Evolutionary conservation across 371 early-diverging fungal species (phyloP), one percentile per base, ranked within the genome.

Genomic region (Nosema muscidifuracis): DNA sequence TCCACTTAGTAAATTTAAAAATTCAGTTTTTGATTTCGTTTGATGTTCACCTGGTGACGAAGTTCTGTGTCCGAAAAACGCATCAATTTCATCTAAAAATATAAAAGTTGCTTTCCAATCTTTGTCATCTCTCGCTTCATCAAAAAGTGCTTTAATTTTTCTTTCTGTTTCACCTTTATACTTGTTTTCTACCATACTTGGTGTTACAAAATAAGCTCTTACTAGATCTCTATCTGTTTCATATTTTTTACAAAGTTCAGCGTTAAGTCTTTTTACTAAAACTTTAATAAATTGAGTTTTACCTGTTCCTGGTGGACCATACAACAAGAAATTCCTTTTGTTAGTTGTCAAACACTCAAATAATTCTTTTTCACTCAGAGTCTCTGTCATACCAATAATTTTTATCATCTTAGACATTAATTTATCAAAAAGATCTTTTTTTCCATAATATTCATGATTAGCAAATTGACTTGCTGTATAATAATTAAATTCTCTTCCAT

Each of bases 241-340:
- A 20, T 12, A 10, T 20, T 47, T 47, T 6, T 47, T n/a, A n/a
- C n/a, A 10, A n/a, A 47, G n/a, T 6, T 47, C 74, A 12, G 71
- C 33, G 22, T 77, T 74, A 26, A 73, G 18, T 30, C 60, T 22
- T 53, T 70, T 60, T 36, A 63, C 57, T 0, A 80, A 10, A 58
- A 72, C 73, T 34, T 74, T 57, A 22, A 67, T 74, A 71, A 77
- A 77, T 20, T 71, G 61, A 6, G 81, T 78, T 63, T 80, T 80
- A 31, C 81, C 81, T 16, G 81, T 80, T 38, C 81, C 81, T 18
- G 81, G 78, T 36, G 65, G 60, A 16, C 81, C 81, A 55, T 75
- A 76, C 2, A 80, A 55, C n/a, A 80, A 24, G 34, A 75, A 56
- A 40, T 78, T 78, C 20, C 47, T 47, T 10, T 3, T 10, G n/a